Percentiles rank a stretch among this genome's conserved stretches.
phyloP scores from a whole-genome alignment of 2,329 filamentous ascomycete species.

The Ascochyta koolunga region DNA sequence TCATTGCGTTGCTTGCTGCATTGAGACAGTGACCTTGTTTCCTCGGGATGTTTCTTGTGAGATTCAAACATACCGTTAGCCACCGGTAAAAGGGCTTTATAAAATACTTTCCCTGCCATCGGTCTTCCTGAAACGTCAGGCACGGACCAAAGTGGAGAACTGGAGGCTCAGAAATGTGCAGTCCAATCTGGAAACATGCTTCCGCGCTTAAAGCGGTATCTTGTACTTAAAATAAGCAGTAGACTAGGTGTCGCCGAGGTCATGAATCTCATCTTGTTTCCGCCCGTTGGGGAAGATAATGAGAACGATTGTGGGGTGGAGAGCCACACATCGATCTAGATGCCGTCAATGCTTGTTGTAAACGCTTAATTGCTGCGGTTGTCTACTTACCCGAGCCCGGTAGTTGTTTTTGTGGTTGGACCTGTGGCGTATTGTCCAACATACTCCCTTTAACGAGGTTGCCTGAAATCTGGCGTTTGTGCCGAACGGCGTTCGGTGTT shows the following conservation, averaged over 20 bases:
- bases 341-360: not conserved
- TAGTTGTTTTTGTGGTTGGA: not conserved
- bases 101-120: not conserved
- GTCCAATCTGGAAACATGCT: not conserved
- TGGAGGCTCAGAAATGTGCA: not conserved
- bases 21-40: not conserved
- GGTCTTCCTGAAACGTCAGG: constrained; percentile 7
- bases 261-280: constrained; percentile 1
- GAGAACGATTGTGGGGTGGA: constrained; percentile 1
- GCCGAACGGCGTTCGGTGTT: constrained; percentile 7
- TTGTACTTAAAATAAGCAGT: not conserved
- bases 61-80: not conserved
- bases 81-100: constrained; percentile 5
- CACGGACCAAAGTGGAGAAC: constrained; percentile 13
- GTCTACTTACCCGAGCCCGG: not conserved
- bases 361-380: not conserved
- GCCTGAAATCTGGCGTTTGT: constrained; percentile 5
- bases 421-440: not conserved
- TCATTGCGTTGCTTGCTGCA: not conserved
- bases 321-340: not conserved
- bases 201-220: not conserved
- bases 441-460: not conserved
- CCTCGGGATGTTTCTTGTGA: not conserved
- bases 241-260: not conserved
- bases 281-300: not conserved